A percentile compares a stretch with the other conserved stretches of the same genome.
Evolutionary conservation across 1,284 basidiomycete genomes (phyloP).

Genomic region (Cutaneotrichosporon dermatis): DNA sequence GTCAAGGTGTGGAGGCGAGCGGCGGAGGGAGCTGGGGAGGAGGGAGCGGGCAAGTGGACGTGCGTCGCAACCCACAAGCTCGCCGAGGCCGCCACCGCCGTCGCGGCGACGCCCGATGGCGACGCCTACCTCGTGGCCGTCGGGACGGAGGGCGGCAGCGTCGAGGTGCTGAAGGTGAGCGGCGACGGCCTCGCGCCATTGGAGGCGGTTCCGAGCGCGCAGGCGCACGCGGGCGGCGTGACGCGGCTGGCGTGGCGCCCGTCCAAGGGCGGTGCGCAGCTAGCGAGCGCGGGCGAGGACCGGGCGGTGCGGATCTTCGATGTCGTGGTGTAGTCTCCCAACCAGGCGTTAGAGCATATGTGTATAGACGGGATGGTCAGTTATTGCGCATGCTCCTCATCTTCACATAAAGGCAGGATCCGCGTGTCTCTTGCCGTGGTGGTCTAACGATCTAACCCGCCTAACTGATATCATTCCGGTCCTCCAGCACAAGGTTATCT

Average conservation of each 20-base stretch:
- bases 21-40: too few relatives aligned
- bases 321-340: too few relatives aligned
- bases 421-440: too few relatives aligned
- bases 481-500: too few relatives aligned
- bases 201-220: constrained; percentile 19
- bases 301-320: constrained; percentile 45
- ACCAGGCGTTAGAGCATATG: too few relatives aligned
- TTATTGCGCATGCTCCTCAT: too few relatives aligned
- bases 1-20: constrained; percentile 52
- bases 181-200: constrained; percentile 13
- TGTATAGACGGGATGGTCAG: too few relatives aligned
- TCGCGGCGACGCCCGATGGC: constrained; percentile 27
- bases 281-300: constrained; percentile 51
- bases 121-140: constrained; percentile 40
- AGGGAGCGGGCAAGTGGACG: background rate
- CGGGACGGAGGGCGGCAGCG: constrained; percentile 47
- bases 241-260: constrained; percentile 44
- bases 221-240: constrained; percentile 44
- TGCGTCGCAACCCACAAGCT: constrained; percentile 38
- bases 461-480: too few relatives aligned
- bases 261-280: constrained; percentile 10
- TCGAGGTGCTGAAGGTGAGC: constrained; percentile 32
- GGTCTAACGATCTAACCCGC: too few relatives aligned
- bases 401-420: too few relatives aligned
- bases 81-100: constrained; percentile 45